Evolutionary conservation across 78 protist species (phyloP).

Genomic region (Chrysochromulina tobinii): DNA sequence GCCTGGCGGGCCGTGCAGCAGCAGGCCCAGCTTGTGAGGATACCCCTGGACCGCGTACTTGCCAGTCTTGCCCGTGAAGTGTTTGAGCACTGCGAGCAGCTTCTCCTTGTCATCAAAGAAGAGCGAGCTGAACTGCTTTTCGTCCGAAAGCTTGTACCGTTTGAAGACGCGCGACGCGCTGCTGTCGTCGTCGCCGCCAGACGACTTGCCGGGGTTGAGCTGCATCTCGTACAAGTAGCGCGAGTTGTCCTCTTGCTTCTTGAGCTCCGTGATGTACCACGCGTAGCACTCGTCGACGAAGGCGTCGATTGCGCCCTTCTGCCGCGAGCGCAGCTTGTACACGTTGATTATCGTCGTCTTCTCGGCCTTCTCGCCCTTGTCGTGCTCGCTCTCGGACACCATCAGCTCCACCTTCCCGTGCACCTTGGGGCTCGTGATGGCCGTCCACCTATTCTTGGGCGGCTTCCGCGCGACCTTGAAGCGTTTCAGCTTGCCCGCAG

Average conservation of each 20-base stretch:
- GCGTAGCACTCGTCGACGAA: not conserved
- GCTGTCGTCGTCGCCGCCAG: not conserved
- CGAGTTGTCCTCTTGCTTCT: not conserved
- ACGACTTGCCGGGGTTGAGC: not conserved
- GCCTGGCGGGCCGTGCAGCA: slow-evolving; percentile 79
- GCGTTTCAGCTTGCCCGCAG: not conserved
- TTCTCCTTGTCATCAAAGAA: not conserved
- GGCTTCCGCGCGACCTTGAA: not conserved
- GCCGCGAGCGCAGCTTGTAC: not conserved
- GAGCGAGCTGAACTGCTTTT: not conserved
- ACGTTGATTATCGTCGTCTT: not conserved
- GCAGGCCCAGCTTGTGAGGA: slow-evolving; percentile 69
- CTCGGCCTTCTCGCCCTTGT: not conserved
- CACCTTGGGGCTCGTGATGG: too few relatives aligned
- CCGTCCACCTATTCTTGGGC: not conserved
- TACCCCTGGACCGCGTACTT: slow-evolving; percentile 64
- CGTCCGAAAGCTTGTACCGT: not conserved
- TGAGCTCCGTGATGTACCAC: not conserved
- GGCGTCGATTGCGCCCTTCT: not conserved
- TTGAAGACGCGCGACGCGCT: not conserved
- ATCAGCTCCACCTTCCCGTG: too few relatives aligned
- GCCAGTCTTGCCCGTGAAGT: slow-evolving; percentile 52
- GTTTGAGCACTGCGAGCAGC: slow-evolving; percentile 3
- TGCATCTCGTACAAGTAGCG: not conserved
- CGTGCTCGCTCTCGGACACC: too few relatives aligned